phyloP scores from a whole-genome alignment of 169 alveolate species.

The Babesia bigemina region DNA sequence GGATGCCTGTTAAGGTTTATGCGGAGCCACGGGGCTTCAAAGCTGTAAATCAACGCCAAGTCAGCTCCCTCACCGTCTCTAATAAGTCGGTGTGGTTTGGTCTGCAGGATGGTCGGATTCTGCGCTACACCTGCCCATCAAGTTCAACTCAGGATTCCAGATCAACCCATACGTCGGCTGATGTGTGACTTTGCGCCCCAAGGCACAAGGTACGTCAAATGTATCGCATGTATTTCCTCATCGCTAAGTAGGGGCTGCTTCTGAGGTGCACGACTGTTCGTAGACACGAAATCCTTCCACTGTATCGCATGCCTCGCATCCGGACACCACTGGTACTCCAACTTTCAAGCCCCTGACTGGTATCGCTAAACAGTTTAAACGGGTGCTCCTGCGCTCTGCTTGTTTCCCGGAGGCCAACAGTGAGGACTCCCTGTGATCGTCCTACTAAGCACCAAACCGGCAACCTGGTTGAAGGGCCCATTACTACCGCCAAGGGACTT shows the following conservation, averaged over 20 bases:
- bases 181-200: slow-evolving; percentile 29
- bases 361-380: slow-evolving; percentile 29
- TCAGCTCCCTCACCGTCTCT: slow-evolving; percentile 41
- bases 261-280: slow-evolving; percentile 54
- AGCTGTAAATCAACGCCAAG: slow-evolving; percentile 43
- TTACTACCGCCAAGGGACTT: slow-evolving; percentile 33
- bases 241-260: background rate
- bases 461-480: slow-evolving; percentile 51
- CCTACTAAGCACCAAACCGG: slow-evolving; percentile 66
- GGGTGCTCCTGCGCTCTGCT: slow-evolving; percentile 45
- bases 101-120: slow-evolving; percentile 53
- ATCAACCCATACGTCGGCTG: slow-evolving; percentile 17
- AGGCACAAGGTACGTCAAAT: slow-evolving; percentile 13
- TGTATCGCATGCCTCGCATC: slow-evolving; percentile 56
- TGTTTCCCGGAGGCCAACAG: slow-evolving; percentile 54
- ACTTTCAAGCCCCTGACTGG: slow-evolving; percentile 50
- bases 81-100: slow-evolving; percentile 68
- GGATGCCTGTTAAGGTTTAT: slow-evolving; percentile 52
- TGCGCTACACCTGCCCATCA: slow-evolving; percentile 20
- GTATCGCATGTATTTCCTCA: background rate
- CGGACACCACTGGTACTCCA: slow-evolving; percentile 63
- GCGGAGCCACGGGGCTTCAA: slow-evolving; percentile 55
- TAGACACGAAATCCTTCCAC: slow-evolving; percentile 69
- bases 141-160: slow-evolving; percentile 10
- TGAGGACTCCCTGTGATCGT: slow-evolving; percentile 58